Evolutionary conservation across 768 basidiomycete genomes (phyloP), one percentile per base, ranked within the genome.

Genomic region (Auriscalpium microsporum): DNA sequence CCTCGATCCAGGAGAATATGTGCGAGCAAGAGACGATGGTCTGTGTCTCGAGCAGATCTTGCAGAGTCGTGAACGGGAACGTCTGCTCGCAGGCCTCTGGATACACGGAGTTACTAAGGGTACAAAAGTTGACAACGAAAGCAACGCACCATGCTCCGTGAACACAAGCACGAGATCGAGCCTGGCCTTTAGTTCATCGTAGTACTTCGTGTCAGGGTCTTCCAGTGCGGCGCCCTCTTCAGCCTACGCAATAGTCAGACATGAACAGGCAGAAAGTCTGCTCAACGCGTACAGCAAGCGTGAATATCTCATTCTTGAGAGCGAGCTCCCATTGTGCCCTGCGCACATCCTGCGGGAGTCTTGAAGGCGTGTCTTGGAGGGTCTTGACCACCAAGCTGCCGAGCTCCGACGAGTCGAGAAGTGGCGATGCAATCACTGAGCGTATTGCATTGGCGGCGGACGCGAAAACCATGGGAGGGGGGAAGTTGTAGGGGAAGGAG

Each of bases 1-100:
- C 68, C 71, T 94, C 91, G 48, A 94, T 86, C 87, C 90, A 94
- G 4, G 84, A 84, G 71, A 94, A 92, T 21, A 94, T 81, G 59
- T 87, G 84, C 10, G 89, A 89, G 65, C 92, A 94, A 16, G 89
- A 91, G 1, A 75, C 69, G 58, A 94, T 87, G 7, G 92, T 93
- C 59, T 93, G 90, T 1, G 82, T 83, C 68, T 94, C 92, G 50
- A 94, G 73, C 17, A 94, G 75, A 63, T 92, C 90, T 65, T 90
- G 86, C 1, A 93, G 78, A 13, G 88, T 75, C 36, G 73, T 74
- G 58, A 93, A 83, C 1, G 90, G 84, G 58, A 91, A 84, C 2
- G 78, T 78, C 42, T 78, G 75, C 58, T 93, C 90, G 62, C 85
- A 88, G n/a, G 83, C 86, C 63, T 90, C 89, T 90, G 59, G 6